Percentiles rank a stretch among this genome's conserved stretches.
Evolutionary conservation across 192 early-diverging fungal species (phyloP).

Genomic region (Entrophospora sp.): DNA sequence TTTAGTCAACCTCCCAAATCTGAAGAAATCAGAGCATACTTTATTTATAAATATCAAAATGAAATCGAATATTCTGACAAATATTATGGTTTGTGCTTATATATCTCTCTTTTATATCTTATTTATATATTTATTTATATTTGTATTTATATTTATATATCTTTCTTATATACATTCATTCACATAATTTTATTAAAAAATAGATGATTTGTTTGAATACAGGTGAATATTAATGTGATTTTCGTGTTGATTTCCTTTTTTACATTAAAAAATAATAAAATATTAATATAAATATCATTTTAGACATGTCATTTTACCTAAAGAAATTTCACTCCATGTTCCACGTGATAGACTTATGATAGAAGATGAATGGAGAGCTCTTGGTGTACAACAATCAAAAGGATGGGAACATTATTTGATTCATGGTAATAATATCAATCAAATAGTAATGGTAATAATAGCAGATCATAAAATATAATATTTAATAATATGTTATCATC

Average conservation of each 20-base stretch:
- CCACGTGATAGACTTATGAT: conserved; percentile 27
- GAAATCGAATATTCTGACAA: neutral
- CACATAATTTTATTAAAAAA: neutral
- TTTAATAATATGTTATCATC: neutral
- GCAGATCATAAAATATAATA: neutral
- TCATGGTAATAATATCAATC: conserved; percentile 25
- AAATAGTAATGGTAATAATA: neutral
- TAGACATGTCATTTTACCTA: conserved; percentile 41
- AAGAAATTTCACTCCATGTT: conserved; percentile 25
- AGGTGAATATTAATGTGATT: neutral
- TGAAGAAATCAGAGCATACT: neutral
- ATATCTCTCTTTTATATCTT: neutral
- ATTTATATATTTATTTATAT: neutral
- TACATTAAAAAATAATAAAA: neutral
- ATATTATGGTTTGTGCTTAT: conserved; percentile 2
- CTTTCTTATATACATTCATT: neutral
- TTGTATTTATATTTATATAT: neutral
- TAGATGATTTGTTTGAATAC: neutral
- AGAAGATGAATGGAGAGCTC: conserved; percentile 35
- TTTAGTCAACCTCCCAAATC: neutral
- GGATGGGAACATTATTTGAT: conserved; percentile 48
- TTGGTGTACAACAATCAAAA: conserved; percentile 37
- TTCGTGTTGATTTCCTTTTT: neutral
- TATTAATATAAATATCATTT: neutral
- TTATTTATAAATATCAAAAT: neutral